A percentile compares a stretch with the other conserved stretches of the same genome.
phyloP scores from a whole-genome alignment of 2,329 filamentous ascomycete genomes.

The Eutypella sp. region DNA sequence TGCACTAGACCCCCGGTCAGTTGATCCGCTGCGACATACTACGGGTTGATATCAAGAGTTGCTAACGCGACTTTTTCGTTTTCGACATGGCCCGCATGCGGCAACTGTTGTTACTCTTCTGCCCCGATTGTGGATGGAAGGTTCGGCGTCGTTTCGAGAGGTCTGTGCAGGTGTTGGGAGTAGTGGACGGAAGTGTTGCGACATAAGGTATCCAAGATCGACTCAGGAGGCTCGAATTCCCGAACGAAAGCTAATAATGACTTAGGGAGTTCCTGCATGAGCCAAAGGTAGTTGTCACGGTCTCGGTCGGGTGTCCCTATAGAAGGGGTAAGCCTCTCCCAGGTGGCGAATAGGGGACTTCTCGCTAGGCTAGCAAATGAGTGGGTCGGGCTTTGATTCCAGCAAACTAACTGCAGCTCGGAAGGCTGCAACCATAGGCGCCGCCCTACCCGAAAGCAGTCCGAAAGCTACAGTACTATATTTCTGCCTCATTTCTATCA shows the following conservation, averaged over 20 bases:
- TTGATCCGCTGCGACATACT: neutral
- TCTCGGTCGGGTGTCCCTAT: too few relatives aligned
- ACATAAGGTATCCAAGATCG: conserved; percentile 10
- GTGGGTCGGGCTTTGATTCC: neutral
- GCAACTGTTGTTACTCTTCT: conserved; percentile 12
- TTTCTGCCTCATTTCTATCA: neutral
- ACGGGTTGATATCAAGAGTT: neutral
- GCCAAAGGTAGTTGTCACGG: too few relatives aligned
- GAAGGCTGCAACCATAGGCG: neutral
- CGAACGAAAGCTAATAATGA: too few relatives aligned
- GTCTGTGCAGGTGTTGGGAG: conserved; percentile 13
- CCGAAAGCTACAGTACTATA: neutral
- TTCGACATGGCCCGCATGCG: conserved; percentile 16
- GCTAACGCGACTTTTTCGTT: conserved; percentile 15
- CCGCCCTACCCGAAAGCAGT: neutral
- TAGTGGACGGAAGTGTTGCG: conserved; percentile 12
- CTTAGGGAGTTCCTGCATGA: too few relatives aligned
- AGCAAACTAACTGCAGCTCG: too few relatives aligned
- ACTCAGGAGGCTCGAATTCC: too few relatives aligned
- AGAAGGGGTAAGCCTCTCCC: too few relatives aligned
- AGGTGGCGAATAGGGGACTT: too few relatives aligned
- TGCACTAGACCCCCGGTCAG: conserved; percentile 11
- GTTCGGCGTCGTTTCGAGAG: conserved; percentile 6
- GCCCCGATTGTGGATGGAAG: conserved; percentile 7
- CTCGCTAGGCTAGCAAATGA: too few relatives aligned